Conservation (phyloP, 352 stramenopile species). For the Globisporangium solare region DNA sequence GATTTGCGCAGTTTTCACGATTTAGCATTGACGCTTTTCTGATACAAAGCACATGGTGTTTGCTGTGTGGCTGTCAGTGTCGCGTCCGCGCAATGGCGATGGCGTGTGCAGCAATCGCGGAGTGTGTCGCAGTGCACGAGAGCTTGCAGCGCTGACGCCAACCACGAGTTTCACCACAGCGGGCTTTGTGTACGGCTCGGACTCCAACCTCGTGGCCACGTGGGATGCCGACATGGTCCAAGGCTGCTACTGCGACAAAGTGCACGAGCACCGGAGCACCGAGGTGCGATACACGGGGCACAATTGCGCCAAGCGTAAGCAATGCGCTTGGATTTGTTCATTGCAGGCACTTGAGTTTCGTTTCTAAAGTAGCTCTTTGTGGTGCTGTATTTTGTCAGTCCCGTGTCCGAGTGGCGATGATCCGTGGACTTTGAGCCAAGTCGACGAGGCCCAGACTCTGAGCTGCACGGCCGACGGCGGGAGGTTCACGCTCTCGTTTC, state of each 20-base stretch:
- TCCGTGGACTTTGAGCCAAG: slow-evolving; percentile 70
- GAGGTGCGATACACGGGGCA: slow-evolving; percentile 54
- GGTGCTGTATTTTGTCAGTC: slow-evolving; percentile 17
- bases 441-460: slow-evolving; percentile 76
- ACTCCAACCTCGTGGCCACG: slow-evolving; percentile 65
- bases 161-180: slow-evolving; percentile 28
- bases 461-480: slow-evolving; percentile 64
- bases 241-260: slow-evolving; percentile 87
- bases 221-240: slow-evolving; percentile 88
- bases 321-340: neutral
- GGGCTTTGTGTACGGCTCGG: slow-evolving; percentile 62
- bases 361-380: neutral
- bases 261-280: slow-evolving; percentile 41
- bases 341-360: no score
- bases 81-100: slow-evolving; percentile 30
- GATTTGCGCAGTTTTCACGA: neutral
- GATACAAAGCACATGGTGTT: neutral
- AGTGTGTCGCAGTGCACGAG: slow-evolving; percentile 36
- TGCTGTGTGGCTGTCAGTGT: slow-evolving; percentile 22
- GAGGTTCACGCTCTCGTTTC: slow-evolving; percentile 75
- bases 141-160: slow-evolving; percentile 50
- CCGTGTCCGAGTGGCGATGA: slow-evolving; percentile 86
- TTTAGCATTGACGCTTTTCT: neutral
- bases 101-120: slow-evolving; percentile 40
- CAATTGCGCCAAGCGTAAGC: slow-evolving; percentile 71